Percentiles rank a stretch among this genome's conserved stretches.
These are phyloP conservation scores for Talaromyces stipitatus DNA, from an alignment of 495 filamentous ascomycete genomes.

Conservation along the genomic window DNA sequence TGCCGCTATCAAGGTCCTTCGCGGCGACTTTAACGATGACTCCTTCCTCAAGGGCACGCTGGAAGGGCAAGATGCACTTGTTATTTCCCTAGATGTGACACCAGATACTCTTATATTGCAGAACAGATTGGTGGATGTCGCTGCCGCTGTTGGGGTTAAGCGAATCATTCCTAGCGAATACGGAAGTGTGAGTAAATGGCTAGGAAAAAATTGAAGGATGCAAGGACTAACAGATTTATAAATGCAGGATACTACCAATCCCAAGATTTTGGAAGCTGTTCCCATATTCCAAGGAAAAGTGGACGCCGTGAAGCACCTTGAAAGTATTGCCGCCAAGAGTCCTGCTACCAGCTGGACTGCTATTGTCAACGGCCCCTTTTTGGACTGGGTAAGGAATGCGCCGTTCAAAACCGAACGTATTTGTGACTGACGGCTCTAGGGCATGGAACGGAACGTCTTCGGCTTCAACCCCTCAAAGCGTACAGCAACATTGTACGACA, in stretches of 20 bases:
- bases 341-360: background rate
- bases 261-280: background rate
- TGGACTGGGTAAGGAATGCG: conserved; percentile 7
- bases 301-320: background rate
- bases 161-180: conserved; percentile 9
- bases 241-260: background rate
- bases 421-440: background rate
- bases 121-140: conserved; percentile 1
- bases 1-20: background rate
- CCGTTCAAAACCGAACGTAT: too few species aligned
- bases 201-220: background rate
- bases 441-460: background rate
- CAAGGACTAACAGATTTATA: background rate
- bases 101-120: background rate
- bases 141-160: conserved; percentile 2
- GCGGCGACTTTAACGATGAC: background rate
- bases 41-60: background rate
- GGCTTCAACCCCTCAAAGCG: background rate
- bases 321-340: background rate
- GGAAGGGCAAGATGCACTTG: background rate
- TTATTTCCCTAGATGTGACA: background rate
- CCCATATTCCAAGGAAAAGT: conserved; percentile 2
- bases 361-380: background rate
- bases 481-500: conserved; percentile 1
- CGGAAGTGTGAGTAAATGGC: background rate